Evolutionary conservation across 2,329 filamentous ascomycete species (phyloP).

Genomic region (Pseudogymnoascus sp.): DNA sequence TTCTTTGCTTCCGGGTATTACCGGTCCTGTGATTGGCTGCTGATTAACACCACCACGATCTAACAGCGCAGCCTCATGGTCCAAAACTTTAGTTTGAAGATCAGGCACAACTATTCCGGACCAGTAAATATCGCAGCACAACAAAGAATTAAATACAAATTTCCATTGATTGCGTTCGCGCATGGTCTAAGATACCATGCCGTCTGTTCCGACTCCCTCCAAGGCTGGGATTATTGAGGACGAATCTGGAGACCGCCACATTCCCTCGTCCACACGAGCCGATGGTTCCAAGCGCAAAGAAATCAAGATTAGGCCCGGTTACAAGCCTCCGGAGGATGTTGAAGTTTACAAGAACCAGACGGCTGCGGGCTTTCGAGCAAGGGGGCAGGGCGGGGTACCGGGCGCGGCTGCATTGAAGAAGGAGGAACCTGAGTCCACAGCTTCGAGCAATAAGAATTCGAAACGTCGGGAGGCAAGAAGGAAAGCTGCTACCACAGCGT

Average conservation of each 20-base stretch:
- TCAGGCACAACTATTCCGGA: background rate
- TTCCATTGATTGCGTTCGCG: background rate
- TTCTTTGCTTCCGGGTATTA: conserved; percentile 12
- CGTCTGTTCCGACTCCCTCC: conserved; percentile 36
- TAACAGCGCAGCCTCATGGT: background rate
- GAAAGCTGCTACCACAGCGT: conserved; percentile 39
- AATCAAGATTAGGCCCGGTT: conserved; percentile 88
- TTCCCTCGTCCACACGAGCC: conserved; percentile 75
- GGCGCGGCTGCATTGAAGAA: conserved; percentile 54
- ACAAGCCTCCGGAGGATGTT: conserved; percentile 88
- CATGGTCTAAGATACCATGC: conserved; percentile 23
- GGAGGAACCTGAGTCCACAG: conserved; percentile 40
- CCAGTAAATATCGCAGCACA: background rate
- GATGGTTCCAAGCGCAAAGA: conserved; percentile 91
- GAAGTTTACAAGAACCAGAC: conserved; percentile 92
- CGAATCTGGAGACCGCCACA: conserved; percentile 70
- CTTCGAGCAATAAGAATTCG: conserved; percentile 72
- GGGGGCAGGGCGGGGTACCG: conserved; percentile 61
- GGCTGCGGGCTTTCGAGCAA: conserved; percentile 74
- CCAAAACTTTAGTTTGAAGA: conserved; percentile 4
- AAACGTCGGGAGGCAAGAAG: conserved; percentile 64
- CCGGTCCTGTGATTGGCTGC: conserved; percentile 14
- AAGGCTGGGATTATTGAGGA: conserved; percentile 69
- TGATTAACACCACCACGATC: conserved; percentile 9
- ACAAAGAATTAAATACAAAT: background rate